phyloP scores from a whole-genome alignment of 1,284 basidiomycete species.

The Lignosus rhinocerotis region DNA sequence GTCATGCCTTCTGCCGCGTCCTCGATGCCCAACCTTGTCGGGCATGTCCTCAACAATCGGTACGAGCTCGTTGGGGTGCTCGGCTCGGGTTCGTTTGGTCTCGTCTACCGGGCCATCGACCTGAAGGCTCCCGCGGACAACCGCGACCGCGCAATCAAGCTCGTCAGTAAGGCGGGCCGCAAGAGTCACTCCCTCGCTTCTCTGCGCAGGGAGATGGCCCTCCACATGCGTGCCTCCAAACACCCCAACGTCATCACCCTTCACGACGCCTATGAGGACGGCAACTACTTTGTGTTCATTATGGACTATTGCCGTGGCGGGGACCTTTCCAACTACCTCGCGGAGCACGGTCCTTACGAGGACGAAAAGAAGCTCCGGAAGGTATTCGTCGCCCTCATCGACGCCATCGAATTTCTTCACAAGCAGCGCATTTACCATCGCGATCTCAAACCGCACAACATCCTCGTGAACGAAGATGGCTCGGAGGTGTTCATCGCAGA shows the following conservation, averaged over 20 bases:
- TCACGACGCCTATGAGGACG: slow-evolving; percentile 54
- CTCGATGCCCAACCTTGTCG: slow-evolving; percentile 21
- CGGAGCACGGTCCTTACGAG: slow-evolving; percentile 45
- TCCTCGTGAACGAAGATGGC: slow-evolving; percentile 50
- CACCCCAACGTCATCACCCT: slow-evolving; percentile 60
- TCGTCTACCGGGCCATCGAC: slow-evolving; percentile 32
- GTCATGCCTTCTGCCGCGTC: slow-evolving; percentile 13
- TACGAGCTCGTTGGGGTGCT: slow-evolving; percentile 41
- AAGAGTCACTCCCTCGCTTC: neutral
- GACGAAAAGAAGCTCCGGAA: slow-evolving; percentile 47
- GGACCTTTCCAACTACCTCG: slow-evolving; percentile 62
- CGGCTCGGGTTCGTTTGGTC: slow-evolving; percentile 6
- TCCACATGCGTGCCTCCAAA: slow-evolving; percentile 53
- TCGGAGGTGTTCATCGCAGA: slow-evolving; percentile 56
- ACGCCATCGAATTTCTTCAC: slow-evolving; percentile 62
- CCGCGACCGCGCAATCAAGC: slow-evolving; percentile 39
- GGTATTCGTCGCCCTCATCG: slow-evolving; percentile 58
- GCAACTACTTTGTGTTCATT: slow-evolving; percentile 54
- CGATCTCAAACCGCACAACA: slow-evolving; percentile 74
- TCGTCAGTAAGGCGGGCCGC: slow-evolving; percentile 27
- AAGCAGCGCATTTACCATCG: slow-evolving; percentile 60
- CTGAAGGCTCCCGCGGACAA: slow-evolving; percentile 62
- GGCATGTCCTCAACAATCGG: slow-evolving; percentile 27
- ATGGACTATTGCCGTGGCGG: slow-evolving; percentile 63
- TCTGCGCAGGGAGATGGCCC: slow-evolving; percentile 24